phyloP scores from a whole-genome alignment of 148 eudicot species.

The Rhododendron mucronatum region DNA sequence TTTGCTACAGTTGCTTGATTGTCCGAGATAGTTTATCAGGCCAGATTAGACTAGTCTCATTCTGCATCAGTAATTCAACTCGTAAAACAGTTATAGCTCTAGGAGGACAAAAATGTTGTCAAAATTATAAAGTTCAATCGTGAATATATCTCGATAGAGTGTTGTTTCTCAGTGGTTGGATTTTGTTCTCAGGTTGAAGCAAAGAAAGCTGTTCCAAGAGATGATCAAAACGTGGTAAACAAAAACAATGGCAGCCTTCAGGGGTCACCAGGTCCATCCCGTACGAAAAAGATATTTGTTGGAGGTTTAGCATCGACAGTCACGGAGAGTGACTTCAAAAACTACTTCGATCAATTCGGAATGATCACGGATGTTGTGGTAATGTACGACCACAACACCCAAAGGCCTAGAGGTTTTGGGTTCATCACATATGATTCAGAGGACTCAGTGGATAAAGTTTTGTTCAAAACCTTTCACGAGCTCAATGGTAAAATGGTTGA shows the following conservation, averaged over 20 bases:
- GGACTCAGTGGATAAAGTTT: slow-evolving; percentile 81
- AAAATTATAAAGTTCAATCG: not conserved
- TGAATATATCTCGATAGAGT: not conserved
- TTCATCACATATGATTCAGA: slow-evolving; percentile 92
- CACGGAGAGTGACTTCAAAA: slow-evolving; percentile 85
- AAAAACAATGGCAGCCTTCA: slow-evolving; percentile 58
- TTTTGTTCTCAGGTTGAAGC: slow-evolving; percentile 76
- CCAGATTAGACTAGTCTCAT: not conserved
- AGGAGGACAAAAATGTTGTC: not conserved
- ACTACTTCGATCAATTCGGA: slow-evolving; percentile 86
- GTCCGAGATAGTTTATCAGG: not conserved
- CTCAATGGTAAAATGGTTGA: slow-evolving; percentile 97
- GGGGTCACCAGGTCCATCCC: slow-evolving; percentile 74
- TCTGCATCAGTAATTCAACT: not conserved
- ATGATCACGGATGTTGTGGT: slow-evolving; percentile 90
- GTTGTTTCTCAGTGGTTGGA: not conserved
- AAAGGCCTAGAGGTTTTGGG: slow-evolving; percentile 97
- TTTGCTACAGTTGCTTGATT: not conserved
- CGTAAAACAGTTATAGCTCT: not conserved
- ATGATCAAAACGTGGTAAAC: slow-evolving; percentile 58
- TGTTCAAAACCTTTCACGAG: slow-evolving; percentile 78
- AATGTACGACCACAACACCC: slow-evolving; percentile 98
- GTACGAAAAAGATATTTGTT: slow-evolving; percentile 90
- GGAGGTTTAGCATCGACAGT: slow-evolving; percentile 95
- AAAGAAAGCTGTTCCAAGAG: slow-evolving; percentile 96